phyloP scores from a whole-genome alignment of 1,284 basidiomycete species.

The Neolentinus lepideus region DNA sequence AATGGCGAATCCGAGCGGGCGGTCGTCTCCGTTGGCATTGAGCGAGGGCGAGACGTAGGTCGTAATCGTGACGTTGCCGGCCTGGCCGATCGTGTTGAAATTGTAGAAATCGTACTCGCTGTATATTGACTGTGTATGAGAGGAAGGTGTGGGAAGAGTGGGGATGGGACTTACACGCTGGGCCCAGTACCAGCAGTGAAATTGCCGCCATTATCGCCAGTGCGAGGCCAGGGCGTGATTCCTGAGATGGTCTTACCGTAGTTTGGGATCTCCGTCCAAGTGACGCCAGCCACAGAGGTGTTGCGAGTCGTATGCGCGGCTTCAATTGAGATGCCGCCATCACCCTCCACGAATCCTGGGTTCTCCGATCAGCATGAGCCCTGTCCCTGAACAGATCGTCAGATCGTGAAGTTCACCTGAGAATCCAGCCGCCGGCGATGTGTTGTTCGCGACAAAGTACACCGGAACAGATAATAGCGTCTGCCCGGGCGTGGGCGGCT shows the following conservation, averaged over 20 bases:
- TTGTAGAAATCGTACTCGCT: slow-evolving; percentile 64
- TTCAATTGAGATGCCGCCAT: slow-evolving; percentile 58
- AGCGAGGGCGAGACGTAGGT: slow-evolving; percentile 52
- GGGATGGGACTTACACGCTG: slow-evolving; percentile 34
- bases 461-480: slow-evolving; percentile 26
- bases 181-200: slow-evolving; percentile 59
- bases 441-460: slow-evolving; percentile 33
- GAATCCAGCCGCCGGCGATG: slow-evolving; percentile 33
- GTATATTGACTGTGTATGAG: not conserved
- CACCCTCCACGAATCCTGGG: slow-evolving; percentile 56
- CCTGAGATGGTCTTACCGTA: slow-evolving; percentile 54
- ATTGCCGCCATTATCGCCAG: slow-evolving; percentile 39
- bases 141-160: not conserved
- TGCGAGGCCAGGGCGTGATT: slow-evolving; percentile 53
- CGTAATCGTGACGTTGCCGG: slow-evolving; percentile 37
- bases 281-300: slow-evolving; percentile 40
- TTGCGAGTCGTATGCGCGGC: slow-evolving; percentile 51
- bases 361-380: not conserved
- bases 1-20: slow-evolving; percentile 49
- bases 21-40: slow-evolving; percentile 46
- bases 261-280: slow-evolving; percentile 53
- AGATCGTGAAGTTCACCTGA: slow-evolving; percentile 33
- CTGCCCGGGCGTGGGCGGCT: slow-evolving; percentile 20
- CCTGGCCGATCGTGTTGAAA: slow-evolving; percentile 39
- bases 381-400: not conserved